Conservation (phyloP, 495 filamentous ascomycete genomes). For the Geoglossum glabrum region DNA sequence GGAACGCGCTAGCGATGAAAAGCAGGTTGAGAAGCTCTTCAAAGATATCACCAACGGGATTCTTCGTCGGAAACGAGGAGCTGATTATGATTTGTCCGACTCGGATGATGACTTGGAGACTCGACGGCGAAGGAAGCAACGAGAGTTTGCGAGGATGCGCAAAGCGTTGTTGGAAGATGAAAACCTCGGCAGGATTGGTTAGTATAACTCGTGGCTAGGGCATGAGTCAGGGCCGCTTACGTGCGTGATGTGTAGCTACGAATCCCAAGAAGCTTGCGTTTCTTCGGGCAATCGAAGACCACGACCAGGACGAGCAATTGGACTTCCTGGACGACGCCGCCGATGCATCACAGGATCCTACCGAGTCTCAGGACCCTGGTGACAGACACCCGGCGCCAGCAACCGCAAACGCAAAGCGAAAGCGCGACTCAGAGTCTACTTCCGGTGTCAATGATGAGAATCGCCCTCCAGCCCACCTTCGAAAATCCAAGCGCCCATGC, state of each 20-base stretch:
- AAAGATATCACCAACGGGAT: constrained; percentile 77
- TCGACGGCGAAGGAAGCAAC: constrained; percentile 57
- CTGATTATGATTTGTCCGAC: constrained; percentile 64
- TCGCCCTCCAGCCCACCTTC: constrained; percentile 39
- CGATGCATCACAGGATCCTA: constrained; percentile 28
- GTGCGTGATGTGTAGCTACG: constrained; percentile 24
- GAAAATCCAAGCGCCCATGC: constrained; percentile 42
- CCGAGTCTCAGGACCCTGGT: constrained; percentile 7
- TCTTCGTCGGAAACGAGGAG: constrained; percentile 56
- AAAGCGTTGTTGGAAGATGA: constrained; percentile 78
- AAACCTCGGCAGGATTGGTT: constrained; percentile 63
- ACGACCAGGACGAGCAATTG: constrained; percentile 28
- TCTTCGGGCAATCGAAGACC: constrained; percentile 72
- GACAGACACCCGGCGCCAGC: constrained; percentile 20
- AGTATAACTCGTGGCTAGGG: neutral
- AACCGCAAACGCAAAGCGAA: constrained; percentile 26
- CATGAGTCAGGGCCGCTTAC: neutral
- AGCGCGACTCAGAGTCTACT: constrained; percentile 27
- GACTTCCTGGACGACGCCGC: constrained; percentile 43
- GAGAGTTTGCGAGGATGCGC: constrained; percentile 80
- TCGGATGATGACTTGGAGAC: constrained; percentile 68
- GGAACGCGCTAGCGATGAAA: constrained; percentile 52
- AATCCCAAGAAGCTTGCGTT: constrained; percentile 85
- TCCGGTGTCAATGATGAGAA: constrained; percentile 26
- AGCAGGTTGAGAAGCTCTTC: constrained; percentile 71